Percentiles rank a stretch among this genome's conserved stretches.
Evolutionary conservation across 768 basidiomycete species (phyloP).

Genomic region (Tylopilus rubrobrunneus): DNA sequence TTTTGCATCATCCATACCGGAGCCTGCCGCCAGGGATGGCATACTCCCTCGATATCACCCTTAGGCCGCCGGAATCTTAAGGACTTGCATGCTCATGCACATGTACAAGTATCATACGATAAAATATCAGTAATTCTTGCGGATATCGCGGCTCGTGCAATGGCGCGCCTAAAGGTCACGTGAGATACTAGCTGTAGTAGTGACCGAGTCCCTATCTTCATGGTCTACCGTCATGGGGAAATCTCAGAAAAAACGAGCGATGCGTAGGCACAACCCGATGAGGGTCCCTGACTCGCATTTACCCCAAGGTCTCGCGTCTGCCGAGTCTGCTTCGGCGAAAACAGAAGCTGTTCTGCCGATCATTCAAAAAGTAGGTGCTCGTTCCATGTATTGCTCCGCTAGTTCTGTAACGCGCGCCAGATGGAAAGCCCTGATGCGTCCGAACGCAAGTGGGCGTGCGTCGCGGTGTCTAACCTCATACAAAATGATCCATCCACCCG

Average conservation of each 20-base stretch:
- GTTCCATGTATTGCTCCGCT: neutral
- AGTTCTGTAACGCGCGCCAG: conserved; percentile 33
- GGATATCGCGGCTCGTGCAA: neutral
- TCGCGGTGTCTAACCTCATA: conserved; percentile 92
- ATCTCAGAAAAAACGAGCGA: conserved; percentile 80
- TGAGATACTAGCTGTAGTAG: neutral
- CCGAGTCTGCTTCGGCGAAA: conserved; percentile 69
- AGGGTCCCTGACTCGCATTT: conserved; percentile 92
- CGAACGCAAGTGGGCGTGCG: conserved; percentile 94
- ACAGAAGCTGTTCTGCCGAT: conserved; percentile 81
- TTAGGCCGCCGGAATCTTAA: conserved; percentile 8
- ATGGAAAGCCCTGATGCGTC: conserved; percentile 71
- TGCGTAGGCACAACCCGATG: conserved; percentile 90
- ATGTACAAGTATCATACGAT: conserved; percentile 25
- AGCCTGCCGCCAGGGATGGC: conserved; percentile 9
- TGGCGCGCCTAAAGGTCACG: conserved; percentile 4
- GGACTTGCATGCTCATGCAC: conserved; percentile 16
- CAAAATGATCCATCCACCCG: conserved; percentile 94
- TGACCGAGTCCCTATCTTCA: neutral
- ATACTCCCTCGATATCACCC: conserved; percentile 30
- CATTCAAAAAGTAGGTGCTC: conserved; percentile 70
- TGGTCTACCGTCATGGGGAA: conserved; percentile 69
- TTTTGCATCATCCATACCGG: conserved; percentile 1
- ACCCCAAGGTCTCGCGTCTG: conserved; percentile 74
- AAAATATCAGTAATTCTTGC: conserved; percentile 22